Base-by-base conservation (phyloP, 2,329 filamentous ascomycete genomes). In the Ophiocordyceps camponoti-floridani region DNA sequence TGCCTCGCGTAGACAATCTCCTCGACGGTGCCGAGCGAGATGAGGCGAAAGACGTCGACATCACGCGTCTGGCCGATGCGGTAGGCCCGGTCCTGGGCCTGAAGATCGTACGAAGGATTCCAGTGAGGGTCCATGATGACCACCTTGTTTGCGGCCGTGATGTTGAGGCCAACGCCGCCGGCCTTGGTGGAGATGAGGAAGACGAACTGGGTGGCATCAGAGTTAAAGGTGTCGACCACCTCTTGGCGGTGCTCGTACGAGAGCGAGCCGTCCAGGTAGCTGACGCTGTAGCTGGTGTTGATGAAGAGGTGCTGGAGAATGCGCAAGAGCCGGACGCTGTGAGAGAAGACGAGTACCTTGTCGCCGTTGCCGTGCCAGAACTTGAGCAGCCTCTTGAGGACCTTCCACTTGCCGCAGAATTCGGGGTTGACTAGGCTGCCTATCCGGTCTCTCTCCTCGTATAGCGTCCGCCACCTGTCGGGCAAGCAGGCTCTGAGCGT, bases 61-160 rank as follows among this genome's bases (percentile, higher is more conserved):
- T 96, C 86, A 18, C 91, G 74, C 0, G 76, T 78, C 61, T 98
- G 91, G 0, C 91, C 91, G 50, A 98, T 96, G 44, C 91, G 81
- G 58, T 98, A 96, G 2, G 91, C 91, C 44, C 91, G 78, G 57
- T 98, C 91, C 62, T 98, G 91, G 0, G 91, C 91, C 60, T 98
- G 91, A 1, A 96, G 71, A 55, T 98, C 91, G 52, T 91, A 89
- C 2, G 85, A 77, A 0, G 91, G 91, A 52, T 98, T 98, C 91
- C 91, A 98, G 54, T 96, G 91, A 0, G 91, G 91, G 58, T 96
- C 91, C 42, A 96, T 79, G 33, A 98, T 85, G 38, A 98, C 89
- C 0, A 98, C 91, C 62, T 96, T 96, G 63, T 98, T 98, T 1
- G 91, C 91, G 2, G 86, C 91, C 0, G 89, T 94, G 56, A 98